Conservation (phyloP, 2,329 filamentous ascomycete genomes). For the Hortaea werneckii region DNA sequence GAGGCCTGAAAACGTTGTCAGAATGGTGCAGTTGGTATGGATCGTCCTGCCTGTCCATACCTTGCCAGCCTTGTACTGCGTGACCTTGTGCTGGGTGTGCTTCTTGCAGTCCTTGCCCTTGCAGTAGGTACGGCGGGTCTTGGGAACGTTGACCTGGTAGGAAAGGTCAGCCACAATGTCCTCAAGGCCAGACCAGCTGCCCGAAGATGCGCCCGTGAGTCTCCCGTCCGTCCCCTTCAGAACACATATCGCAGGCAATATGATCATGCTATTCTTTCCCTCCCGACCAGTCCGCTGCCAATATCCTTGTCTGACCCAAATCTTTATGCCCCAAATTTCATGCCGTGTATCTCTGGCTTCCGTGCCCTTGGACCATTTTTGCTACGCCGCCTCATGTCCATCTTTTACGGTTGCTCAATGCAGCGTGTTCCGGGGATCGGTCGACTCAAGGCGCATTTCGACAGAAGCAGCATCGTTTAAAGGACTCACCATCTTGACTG, state of each 20-base stretch:
- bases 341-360: neutral
- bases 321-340: neutral
- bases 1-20: slow-evolving; percentile 52
- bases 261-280: neutral
- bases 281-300: neutral
- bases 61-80: slow-evolving; percentile 96
- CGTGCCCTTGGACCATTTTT: no score
- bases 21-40: neutral
- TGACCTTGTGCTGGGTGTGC: slow-evolving; percentile 76
- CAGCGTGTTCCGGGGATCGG: neutral
- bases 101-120: slow-evolving; percentile 84
- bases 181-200: neutral
- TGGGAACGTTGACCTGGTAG: slow-evolving; percentile 93
- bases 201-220: neutral
- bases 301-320: neutral
- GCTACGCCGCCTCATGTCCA: neutral
- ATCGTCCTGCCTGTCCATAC: slow-evolving; percentile 32
- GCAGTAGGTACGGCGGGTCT: slow-evolving; percentile 96
- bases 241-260: neutral
- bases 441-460: neutral
- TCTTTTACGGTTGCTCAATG: neutral
- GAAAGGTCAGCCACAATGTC: neutral
- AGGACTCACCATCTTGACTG: neutral
- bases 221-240: neutral
- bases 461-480: neutral